Conservation (phyloP, 306 rosid species). For the Pyrus bretschneideri region DNA sequence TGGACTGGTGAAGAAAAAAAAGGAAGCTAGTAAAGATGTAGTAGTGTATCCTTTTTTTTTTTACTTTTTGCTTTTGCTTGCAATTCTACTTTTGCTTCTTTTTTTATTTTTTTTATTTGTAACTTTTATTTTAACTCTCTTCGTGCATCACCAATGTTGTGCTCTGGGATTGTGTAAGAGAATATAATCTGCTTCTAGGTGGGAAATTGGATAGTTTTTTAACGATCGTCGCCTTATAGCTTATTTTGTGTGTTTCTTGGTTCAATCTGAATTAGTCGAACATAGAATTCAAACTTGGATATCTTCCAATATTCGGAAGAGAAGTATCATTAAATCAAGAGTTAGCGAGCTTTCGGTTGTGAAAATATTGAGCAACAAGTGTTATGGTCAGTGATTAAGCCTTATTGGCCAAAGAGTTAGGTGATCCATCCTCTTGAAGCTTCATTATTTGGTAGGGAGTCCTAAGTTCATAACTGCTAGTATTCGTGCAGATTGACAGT, state of each 20-base stretch:
- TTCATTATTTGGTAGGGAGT: not conserved
- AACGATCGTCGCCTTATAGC: too few species aligned
- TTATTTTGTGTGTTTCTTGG: too few species aligned
- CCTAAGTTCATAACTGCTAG: not conserved
- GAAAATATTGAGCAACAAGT: not conserved
- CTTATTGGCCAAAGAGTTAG: not conserved
- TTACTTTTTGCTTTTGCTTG: not conserved
- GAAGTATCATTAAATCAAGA: too few species aligned
- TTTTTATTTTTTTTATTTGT: not conserved
- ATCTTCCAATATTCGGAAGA: not conserved
- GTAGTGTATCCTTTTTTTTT: slow-evolving; percentile 1
- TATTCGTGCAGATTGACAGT: not conserved
- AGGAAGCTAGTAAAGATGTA: slow-evolving; percentile 15
- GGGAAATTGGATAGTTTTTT: not conserved
- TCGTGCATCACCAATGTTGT: not conserved
- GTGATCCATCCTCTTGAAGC: not conserved
- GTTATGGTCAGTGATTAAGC: not conserved
- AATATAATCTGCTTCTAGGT: not conserved
- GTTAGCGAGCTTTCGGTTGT: not conserved
- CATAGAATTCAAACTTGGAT: not conserved
- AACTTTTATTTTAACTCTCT: not conserved
- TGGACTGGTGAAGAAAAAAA: slow-evolving; percentile 61
- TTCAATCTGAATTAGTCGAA: too few species aligned
- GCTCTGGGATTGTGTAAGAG: slow-evolving; percentile 2
- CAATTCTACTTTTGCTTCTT: not conserved